Evolutionary conservation across 2,329 filamentous ascomycete genomes (phyloP), one percentile per base, ranked within the genome.

Genomic region (Colletotrichum siamense): DNA sequence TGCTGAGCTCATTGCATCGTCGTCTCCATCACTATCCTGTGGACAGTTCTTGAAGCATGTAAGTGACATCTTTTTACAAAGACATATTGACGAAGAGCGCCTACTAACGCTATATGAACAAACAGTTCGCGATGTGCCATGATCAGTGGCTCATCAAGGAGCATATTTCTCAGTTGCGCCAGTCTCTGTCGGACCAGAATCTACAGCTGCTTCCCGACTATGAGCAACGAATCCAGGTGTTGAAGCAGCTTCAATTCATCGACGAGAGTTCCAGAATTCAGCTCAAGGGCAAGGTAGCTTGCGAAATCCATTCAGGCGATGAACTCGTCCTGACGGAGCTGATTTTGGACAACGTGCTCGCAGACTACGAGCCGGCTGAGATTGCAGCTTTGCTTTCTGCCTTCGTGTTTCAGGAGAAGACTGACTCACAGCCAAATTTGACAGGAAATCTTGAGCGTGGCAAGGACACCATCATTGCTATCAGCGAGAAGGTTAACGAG

Each of bases 351-450:
- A 99, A 99, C 81, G 95, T 98, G 3, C 92, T 99, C 5, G 96
- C 96, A 67, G 95, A 98, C 77, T 98, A 97, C 84, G 96, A 98
- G 81, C 96, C 96, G 2, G 96, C 98, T 79, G 97, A 99, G 85
- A 99, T 99, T 77, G 97, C 98, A 1, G 96, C 97, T 13, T 89
- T 99, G 5, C 90, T 99, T 4, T 98, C 96, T 0, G 93, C 95
- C 2, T 99, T 99, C 83, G 96, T 99, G 3, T 99, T 99, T 88
- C 96, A 99, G 83, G 97, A 99, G 83, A 99, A 98, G 87, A 98
- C 97, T 0, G 93, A 95, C 30, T 91, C 91, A 8, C 92, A 94
- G 22, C 96, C 97, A 0, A 95, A 93, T 6, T 88, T 99, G 75
- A 98, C 96, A 0, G 92, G 94, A 6, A 94, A 92, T 67, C 91